A percentile compares a stretch with the other conserved stretches of the same genome.
Evolutionary conservation across 768 basidiomycete genomes (phyloP).

Genomic region (Tubosaeta brunneosetosa): DNA sequence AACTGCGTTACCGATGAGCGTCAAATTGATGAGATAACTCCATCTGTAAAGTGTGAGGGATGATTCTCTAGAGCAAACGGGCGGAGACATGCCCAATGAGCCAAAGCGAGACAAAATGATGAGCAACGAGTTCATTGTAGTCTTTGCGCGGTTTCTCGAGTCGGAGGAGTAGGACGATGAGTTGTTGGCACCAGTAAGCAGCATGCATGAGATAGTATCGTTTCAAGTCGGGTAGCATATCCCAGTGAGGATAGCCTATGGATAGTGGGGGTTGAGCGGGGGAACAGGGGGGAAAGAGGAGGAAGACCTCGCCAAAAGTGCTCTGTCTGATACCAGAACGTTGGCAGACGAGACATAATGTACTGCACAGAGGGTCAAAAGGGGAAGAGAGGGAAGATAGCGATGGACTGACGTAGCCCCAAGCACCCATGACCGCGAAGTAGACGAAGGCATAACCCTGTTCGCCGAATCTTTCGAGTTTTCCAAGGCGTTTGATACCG

Average conservation of each 20-base stretch:
- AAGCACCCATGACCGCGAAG: constrained; percentile 61
- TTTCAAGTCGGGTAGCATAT: constrained; percentile 82
- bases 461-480: constrained; percentile 84
- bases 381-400: neutral
- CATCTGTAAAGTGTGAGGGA: constrained; percentile 45
- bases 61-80: neutral
- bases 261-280: neutral
- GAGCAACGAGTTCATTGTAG: constrained; percentile 77
- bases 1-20: constrained; percentile 84
- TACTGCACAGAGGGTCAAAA: constrained; percentile 39
- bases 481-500: constrained; percentile 61
- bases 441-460: constrained; percentile 87
- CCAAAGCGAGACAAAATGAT: constrained; percentile 95
- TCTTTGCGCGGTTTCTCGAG: constrained; percentile 96
- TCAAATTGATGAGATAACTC: constrained; percentile 79
- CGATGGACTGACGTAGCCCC: constrained; percentile 64
- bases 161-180: constrained; percentile 74
- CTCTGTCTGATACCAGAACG: constrained; percentile 81
- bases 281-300: neutral
- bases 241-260: constrained; percentile 83
- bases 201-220: constrained; percentile 90
- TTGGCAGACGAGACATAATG: constrained; percentile 78
- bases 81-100: constrained; percentile 64
- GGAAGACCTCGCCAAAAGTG: constrained; percentile 79
- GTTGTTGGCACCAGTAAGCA: constrained; percentile 93